Evolutionary conservation across 2,329 filamentous ascomycete species (phyloP), one percentile per base, ranked within the genome.

Genomic region (Taxawa tesnikishii): DNA sequence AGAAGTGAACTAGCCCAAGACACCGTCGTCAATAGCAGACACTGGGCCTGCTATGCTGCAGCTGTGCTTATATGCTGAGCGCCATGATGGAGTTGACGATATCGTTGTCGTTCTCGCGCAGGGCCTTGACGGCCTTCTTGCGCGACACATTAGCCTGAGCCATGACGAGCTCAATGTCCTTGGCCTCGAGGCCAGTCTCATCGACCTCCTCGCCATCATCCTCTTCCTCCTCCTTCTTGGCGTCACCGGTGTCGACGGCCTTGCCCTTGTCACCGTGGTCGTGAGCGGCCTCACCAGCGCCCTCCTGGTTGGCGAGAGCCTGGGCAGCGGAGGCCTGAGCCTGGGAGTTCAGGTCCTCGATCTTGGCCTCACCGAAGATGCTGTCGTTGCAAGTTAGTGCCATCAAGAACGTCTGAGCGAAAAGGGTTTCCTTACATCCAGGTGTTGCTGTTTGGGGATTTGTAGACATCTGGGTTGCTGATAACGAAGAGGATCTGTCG

Each of bases 41-140:
- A n/a, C n/a, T n/a, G n/a, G n/a, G n/a, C n/a, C n/a, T n/a, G n/a
- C n/a, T n/a, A n/a, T n/a, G n/a, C n/a, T n/a, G n/a, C n/a, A n/a
- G 19, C 19, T 23, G 13, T 15, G 29, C 24, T 40, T 57, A 69
- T 66, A 68, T 67, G 54, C 64, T 68, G 43, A 98, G 68, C 49
- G 88, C 87, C 90, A 98, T 98, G 69, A 98, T 98, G 51, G 90
- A 94, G 74, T 98, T 98, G 71, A 98, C 90, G 68, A 98, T 98
- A 60, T 98, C 90, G 56, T 96, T 94, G 68, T 96, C 88, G 59
- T 98, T 98, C 71, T 96, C 90, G 71, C 85, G 87, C 57, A 98
- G 73, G 36, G 92, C 90, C 70, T 96, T 98, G 69, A 98, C 76
- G 40, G 90, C 90, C 77, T 96, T 96, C 70, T 93, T 94, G 62